These are phyloP conservation scores for Pseudofabraea citricarpa DNA, from an alignment of 2,329 filamentous ascomycete genomes.

Conservation along the genomic window DNA sequence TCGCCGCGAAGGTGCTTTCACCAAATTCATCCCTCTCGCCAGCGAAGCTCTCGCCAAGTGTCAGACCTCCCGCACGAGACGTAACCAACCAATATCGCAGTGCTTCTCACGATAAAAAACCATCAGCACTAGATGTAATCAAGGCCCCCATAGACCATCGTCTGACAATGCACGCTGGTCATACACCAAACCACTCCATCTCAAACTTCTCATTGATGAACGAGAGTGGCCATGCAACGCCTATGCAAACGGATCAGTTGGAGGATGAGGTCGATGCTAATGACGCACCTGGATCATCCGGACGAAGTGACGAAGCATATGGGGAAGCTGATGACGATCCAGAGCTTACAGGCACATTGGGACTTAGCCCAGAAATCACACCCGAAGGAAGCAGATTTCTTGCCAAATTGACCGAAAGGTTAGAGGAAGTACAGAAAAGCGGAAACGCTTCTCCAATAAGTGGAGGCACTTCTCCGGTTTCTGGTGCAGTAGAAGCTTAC, in stretches of 20 bases:
- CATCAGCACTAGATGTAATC: constrained; percentile 14
- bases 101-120: constrained; percentile 3
- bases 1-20: constrained; percentile 23
- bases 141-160: constrained; percentile 38
- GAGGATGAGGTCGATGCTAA: constrained; percentile 1
- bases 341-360: constrained; percentile 19
- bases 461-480: constrained; percentile 7
- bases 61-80: constrained; percentile 13
- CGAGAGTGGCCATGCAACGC: constrained; percentile 21
- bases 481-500: neutral
- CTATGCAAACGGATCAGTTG: constrained; percentile 17
- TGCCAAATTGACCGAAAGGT: constrained; percentile 16
- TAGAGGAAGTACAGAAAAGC: constrained; percentile 18
- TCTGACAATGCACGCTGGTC: constrained; percentile 57
- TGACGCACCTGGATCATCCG: neutral
- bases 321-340: constrained; percentile 14
- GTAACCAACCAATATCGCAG: constrained; percentile 4
- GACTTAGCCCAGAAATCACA: constrained; percentile 16
- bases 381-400: constrained; percentile 20
- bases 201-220: constrained; percentile 45
- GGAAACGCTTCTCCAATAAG: constrained; percentile 9
- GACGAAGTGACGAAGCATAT: constrained; percentile 8
- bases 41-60: constrained; percentile 18
- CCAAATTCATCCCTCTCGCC: constrained; percentile 18
- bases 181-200: constrained; percentile 53